These are phyloP conservation scores for Parasitella parasitica DNA, from an alignment of 371 early-diverging fungal genomes.

Conservation along the genomic window DNA sequence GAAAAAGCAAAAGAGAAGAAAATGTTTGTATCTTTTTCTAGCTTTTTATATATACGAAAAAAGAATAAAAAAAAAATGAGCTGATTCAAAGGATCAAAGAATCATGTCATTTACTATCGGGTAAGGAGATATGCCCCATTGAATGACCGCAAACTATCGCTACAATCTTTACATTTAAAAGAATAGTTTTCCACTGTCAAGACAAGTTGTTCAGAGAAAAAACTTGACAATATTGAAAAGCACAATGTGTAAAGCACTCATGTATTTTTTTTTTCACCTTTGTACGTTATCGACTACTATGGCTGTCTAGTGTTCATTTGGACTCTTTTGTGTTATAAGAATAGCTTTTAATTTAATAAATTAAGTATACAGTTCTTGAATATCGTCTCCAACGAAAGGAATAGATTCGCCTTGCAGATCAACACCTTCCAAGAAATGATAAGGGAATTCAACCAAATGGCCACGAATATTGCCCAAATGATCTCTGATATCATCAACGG, in stretches of 20 bases:
- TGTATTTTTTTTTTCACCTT: background rate
- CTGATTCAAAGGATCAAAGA: background rate
- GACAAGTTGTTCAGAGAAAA: too few species aligned
- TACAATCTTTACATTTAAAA: background rate
- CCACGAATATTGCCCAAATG: conserved; percentile 56
- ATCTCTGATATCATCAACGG: conserved; percentile 47
- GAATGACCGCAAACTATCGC: background rate
- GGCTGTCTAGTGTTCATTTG: too few species aligned
- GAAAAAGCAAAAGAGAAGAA: background rate
- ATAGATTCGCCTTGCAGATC: conserved; percentile 48
- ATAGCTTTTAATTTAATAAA: background rate
- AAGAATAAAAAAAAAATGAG: background rate
- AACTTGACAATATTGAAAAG: too few species aligned
- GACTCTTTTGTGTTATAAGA: too few species aligned
- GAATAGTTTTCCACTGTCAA: too few species aligned
- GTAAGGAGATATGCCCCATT: background rate
- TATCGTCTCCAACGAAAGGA: conserved; percentile 38
- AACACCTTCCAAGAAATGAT: conserved; percentile 67
- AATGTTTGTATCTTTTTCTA: conserved; percentile 7
- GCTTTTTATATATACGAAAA: conserved; percentile 1
- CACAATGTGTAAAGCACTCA: background rate
- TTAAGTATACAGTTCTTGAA: conserved; percentile 49
- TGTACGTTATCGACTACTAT: too few species aligned
- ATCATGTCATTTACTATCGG: conserved; percentile 8
- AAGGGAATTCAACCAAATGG: conserved; percentile 77